These are phyloP conservation scores for Suhomyces coccinellae DNA, from an alignment of 1,139 yeast species.

Conservation along the genomic window DNA sequence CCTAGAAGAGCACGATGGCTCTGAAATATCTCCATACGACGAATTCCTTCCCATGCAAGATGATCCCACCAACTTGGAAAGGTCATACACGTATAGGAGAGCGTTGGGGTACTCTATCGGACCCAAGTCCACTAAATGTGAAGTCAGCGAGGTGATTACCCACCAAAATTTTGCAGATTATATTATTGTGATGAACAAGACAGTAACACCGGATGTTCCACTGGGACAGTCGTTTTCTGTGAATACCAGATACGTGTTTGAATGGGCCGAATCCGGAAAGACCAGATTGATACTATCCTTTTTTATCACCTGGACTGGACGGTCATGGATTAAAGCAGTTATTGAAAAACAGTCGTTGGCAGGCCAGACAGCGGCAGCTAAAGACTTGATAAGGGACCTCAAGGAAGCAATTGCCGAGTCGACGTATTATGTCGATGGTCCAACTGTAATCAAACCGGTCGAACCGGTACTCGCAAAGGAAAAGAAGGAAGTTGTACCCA, in stretches of 20 bases:
- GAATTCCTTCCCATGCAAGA: constrained; percentile 37
- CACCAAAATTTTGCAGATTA: constrained; percentile 40
- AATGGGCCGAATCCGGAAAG: constrained; percentile 48
- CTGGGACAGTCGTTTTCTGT: constrained; percentile 57
- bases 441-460: constrained; percentile 14
- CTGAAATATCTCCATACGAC: constrained; percentile 44
- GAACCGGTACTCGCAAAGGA: not conserved
- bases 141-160: constrained; percentile 46
- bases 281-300: constrained; percentile 46
- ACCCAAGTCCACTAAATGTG: constrained; percentile 56
- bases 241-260: constrained; percentile 46
- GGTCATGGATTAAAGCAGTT: constrained; percentile 56
- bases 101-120: constrained; percentile 56
- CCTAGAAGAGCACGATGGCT: constrained; percentile 48
- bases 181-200: constrained; percentile 38
- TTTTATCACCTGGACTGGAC: constrained; percentile 54
- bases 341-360: constrained; percentile 52
- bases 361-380: constrained; percentile 48
- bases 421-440: constrained; percentile 26
- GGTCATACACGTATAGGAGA: constrained; percentile 46
- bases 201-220: constrained; percentile 60
- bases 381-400: constrained; percentile 32
- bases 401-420: constrained; percentile 28
- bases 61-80: constrained; percentile 31
- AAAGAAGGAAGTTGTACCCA: not conserved